These are phyloP conservation scores for Aspergillus clavatus DNA, from an alignment of 2,329 filamentous ascomycete species.

Conservation along the genomic window DNA sequence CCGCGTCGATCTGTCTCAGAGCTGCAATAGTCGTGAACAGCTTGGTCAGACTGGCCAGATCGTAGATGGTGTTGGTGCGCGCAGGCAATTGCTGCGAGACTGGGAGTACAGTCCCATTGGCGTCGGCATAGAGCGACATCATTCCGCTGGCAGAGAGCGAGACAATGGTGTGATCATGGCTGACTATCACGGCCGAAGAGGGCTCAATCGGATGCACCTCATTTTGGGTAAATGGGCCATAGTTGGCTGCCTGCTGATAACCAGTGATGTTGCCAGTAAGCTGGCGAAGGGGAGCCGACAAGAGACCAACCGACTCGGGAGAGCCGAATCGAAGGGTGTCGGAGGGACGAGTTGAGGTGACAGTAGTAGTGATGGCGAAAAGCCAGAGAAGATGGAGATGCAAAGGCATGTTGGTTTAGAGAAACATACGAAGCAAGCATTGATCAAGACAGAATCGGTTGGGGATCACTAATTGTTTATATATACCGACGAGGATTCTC, in stretches of 20 bases:
- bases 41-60: constrained; percentile 39
- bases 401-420: no score
- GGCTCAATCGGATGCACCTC: constrained; percentile 17
- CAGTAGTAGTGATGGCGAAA: no score
- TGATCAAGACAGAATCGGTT: no score
- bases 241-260: constrained; percentile 13
- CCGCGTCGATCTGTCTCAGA: constrained; percentile 28
- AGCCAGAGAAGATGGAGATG: no score
- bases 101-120: constrained; percentile 27
- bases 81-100: constrained; percentile 22
- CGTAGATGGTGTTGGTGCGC: constrained; percentile 35
- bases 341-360: no score
- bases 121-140: constrained; percentile 21
- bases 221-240: constrained; percentile 13
- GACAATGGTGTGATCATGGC: constrained; percentile 17
- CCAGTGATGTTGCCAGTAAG: not conserved
- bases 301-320: not conserved
- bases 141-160: constrained; percentile 21
- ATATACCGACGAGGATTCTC: no score
- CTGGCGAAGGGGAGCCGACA: not conserved
- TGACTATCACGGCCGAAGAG: constrained; percentile 13
- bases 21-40: constrained; percentile 34
- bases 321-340: not conserved
- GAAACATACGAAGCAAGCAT: no score
- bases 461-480: no score